Evolutionary conservation across 73 alveolate species (phyloP).

Genomic region (Paramecium tetraurelia): DNA sequence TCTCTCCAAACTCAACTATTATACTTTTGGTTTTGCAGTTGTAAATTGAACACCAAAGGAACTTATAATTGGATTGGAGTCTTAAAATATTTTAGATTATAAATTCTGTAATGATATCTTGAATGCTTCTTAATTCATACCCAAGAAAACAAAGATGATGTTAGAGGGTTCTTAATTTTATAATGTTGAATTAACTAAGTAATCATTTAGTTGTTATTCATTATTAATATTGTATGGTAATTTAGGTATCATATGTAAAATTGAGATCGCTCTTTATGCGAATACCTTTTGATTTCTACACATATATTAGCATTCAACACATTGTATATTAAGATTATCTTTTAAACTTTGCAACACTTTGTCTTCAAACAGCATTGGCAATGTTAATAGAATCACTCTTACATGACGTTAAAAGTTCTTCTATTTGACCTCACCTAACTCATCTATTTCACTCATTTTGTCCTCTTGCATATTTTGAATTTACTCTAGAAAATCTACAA

Average conservation of each 20-base stretch:
- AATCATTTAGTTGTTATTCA: neutral
- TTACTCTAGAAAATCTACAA: conserved; percentile 7
- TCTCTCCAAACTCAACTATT: neutral
- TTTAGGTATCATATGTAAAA: conserved; percentile 18
- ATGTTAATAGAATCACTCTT: neutral
- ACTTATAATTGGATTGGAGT: neutral
- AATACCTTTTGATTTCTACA: conserved; percentile 8
- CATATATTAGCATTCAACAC: conserved; percentile 36
- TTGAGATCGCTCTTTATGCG: conserved; percentile 1
- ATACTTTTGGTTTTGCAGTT: neutral
- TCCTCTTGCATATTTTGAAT: neutral
- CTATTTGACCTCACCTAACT: neutral
- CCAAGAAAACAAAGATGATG: neutral
- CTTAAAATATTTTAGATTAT: neutral
- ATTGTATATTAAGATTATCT: neutral
- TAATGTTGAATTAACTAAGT: neutral
- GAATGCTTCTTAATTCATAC: neutral
- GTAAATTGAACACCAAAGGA: neutral
- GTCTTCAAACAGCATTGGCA: neutral
- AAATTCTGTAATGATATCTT: neutral
- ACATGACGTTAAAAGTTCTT: neutral
- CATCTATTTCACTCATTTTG: conserved; percentile 3
- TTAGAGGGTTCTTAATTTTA: neutral
- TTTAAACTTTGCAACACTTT: neutral
- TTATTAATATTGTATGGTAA: neutral